Conservation (phyloP, 2,329 filamentous ascomycete genomes). For the Penicillium capsulatum region DNA sequence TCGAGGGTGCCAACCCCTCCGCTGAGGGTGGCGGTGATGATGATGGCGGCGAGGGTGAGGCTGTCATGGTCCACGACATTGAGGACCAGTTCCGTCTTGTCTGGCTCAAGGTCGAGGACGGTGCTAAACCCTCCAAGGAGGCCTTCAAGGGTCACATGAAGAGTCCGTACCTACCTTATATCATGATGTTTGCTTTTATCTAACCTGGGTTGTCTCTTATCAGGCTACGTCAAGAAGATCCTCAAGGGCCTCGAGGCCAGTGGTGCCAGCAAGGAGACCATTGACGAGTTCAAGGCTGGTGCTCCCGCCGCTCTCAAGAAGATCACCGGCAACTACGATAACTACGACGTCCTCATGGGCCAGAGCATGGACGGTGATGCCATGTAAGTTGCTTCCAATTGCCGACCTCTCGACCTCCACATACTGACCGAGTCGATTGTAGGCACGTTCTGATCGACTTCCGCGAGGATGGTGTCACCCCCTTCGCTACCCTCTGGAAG, state of each 20-base stretch:
- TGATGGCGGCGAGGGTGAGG: constrained; percentile 66
- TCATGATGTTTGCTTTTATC: not conserved
- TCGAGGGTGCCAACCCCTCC: constrained; percentile 85
- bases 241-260: constrained; percentile 65
- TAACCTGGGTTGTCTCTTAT: constrained; percentile 5
- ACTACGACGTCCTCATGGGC: constrained; percentile 92
- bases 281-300: constrained; percentile 75
- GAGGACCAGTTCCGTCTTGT: constrained; percentile 87
- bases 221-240: constrained; percentile 80
- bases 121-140: constrained; percentile 66
- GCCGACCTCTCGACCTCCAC: not conserved
- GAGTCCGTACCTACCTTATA: constrained; percentile 50
- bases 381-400: constrained; percentile 63
- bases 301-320: constrained; percentile 75
- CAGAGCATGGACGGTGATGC: constrained; percentile 89
- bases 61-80: constrained; percentile 77
- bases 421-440: constrained; percentile 3
- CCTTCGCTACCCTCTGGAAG: constrained; percentile 91
- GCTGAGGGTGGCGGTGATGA: constrained; percentile 73
- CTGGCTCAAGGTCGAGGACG: constrained; percentile 47
- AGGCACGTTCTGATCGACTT: constrained; percentile 94
- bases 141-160: constrained; percentile 78
- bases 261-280: constrained; percentile 54
- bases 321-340: constrained; percentile 84
- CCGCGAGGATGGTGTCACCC: constrained; percentile 91